Evolutionary conservation across 768 basidiomycete genomes (phyloP).

Genomic region (Peribolospora baueri): DNA sequence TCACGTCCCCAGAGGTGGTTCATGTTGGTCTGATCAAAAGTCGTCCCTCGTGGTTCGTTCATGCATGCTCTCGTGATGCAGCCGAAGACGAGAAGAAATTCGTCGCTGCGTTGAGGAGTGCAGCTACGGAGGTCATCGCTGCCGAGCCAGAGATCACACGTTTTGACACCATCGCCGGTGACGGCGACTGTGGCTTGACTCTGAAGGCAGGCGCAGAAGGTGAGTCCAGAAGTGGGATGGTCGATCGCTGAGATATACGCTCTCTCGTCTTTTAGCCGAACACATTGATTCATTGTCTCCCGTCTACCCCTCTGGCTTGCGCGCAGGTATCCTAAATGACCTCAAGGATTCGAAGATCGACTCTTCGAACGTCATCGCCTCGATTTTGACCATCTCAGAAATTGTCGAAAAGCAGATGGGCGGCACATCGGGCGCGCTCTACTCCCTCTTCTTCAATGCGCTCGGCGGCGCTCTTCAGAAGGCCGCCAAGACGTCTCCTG

Average conservation of each 20-base stretch:
- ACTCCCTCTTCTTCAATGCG: constrained; percentile 8
- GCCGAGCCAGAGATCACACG: constrained; percentile 67
- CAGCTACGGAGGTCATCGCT: constrained; percentile 38
- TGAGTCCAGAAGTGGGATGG: neutral
- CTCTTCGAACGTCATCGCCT: constrained; percentile 1
- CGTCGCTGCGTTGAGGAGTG: constrained; percentile 29
- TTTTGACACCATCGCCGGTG: constrained; percentile 73
- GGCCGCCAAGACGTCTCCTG: too few relatives aligned
- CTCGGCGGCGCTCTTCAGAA: constrained; percentile 3
- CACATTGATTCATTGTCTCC: neutral
- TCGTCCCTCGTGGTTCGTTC: too few relatives aligned
- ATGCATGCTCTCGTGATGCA: neutral
- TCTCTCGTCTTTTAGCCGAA: neutral
- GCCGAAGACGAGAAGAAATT: constrained; percentile 27
- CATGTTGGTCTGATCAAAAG: too few relatives aligned
- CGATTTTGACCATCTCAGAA: constrained; percentile 5
- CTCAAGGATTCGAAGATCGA: neutral
- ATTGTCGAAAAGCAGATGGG: constrained; percentile 8
- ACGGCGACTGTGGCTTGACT: constrained; percentile 46
- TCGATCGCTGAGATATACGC: too few relatives aligned
- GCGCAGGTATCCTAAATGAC: neutral
- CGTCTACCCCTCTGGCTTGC: neutral
- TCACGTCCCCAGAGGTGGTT: too few relatives aligned
- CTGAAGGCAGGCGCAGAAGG: constrained; percentile 34
- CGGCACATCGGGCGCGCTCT: constrained; percentile 6